Base-by-base conservation (phyloP, 208 protist species). In the Naegleria fowleri region DNA sequence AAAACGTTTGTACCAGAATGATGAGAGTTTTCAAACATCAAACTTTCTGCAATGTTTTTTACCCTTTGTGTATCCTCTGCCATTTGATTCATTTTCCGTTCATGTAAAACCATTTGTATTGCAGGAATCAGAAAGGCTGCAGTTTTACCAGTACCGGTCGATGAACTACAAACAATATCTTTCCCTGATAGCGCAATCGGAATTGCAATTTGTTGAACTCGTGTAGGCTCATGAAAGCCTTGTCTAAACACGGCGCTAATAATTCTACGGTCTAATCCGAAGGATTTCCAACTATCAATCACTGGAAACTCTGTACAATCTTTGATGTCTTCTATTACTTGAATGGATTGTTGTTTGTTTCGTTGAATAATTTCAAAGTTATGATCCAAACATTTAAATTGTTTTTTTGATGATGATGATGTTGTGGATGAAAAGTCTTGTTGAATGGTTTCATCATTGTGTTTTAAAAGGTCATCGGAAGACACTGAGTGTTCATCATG, bases 131-230 rank as follows among this genome's bases (percentile, higher is more conserved):
- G 22, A 43, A 67, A 85, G 6, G 90, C 90, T 15, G 55, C 52
- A 15, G 90, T 91, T 79, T 91, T 91, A 43, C 90, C 90, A 5
- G 51, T 55, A 43, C 90, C 90, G 7, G 90, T 91, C 41, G 13
- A 13, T 91, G 90, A 13, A 67, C 93, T 41, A 88, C 90, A 52
- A 90, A 90, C 5, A 36, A 90, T 19, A 90, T 90, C 51, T 13
- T 43, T 90, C 0, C 98, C 98, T 2, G 95, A 95, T 9, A 99
- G 94, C 0, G 98, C 96, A 48, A 98, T 95, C 43, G 97, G 97
- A 29, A 99, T 95, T 4, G 98, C 93, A 84, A 97, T 96, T 43
- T 94, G 92, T 94, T 99, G 99, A 91, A 99, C 98, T 16, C 97
- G 96, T 22, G 98, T 99, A 95, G 99, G 96, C 67, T 94, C 95